Evolutionary conservation across 2,329 filamentous ascomycete species (phyloP), one percentile per base, ranked within the genome.

Genomic region (Xylariaceae sp.): DNA sequence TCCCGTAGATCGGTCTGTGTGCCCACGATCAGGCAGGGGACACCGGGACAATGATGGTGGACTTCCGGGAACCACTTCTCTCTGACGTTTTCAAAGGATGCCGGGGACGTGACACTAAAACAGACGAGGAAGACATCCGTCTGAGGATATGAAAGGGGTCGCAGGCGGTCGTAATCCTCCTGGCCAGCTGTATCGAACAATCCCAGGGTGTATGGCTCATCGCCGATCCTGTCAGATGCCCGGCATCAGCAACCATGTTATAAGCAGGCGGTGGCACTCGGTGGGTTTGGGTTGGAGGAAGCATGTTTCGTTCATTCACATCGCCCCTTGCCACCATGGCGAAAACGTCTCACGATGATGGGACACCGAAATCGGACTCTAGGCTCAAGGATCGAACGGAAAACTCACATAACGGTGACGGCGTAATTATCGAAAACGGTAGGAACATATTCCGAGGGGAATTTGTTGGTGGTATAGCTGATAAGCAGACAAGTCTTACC

Each of bases 351-450:
- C n/a, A n/a, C n/a, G n/a, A n/a, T n/a, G n/a, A n/a, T n/a, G n/a
- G n/a, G n/a, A n/a, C n/a, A n/a, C n/a, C n/a, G n/a, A n/a, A 12
- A 9, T 27, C 19, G 37, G 21, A 31, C 19, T 13, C 18, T 7
- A 11, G 12, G 37, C 43, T 23, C 14, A 13, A 38, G 30, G 27
- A n/a, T n/a, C 17, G 31, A 34, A 34, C 4, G 21, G 34, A 32
- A 24, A 26, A 47, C 88, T 82, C 76, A 96, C 92, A 98, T 98
- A 54, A 98, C 92, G 52, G 92, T 98, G 64, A 98, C 92, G 42
- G 92, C 92, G 77, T 98, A 98, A 71, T 98, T 98, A 68, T 98
- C 92, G 67, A 98, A 98, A 50, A 98, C 92, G 19, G 92, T 98
- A 36, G 92, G 92, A 43, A 98, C 92, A 67, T 98, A 98, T 89